These are phyloP conservation scores for Triglochin maritima DNA, from an alignment of 106 monocot species.

Conservation along the genomic window DNA sequence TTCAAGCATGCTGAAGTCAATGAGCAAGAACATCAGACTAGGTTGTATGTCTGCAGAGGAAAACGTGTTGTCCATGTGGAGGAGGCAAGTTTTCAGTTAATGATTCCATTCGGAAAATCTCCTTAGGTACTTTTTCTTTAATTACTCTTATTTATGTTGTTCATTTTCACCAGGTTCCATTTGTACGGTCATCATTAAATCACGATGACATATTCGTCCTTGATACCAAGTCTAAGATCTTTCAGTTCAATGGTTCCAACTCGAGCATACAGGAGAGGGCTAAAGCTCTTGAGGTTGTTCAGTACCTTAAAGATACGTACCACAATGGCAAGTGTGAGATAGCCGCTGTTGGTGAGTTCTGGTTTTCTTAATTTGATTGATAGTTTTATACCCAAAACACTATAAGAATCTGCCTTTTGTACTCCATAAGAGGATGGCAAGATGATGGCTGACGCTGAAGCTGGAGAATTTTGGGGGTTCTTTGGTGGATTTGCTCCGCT, in stretches of 20 bases:
- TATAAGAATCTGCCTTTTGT: not conserved
- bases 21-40: conserved; percentile 24
- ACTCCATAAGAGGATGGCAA: conserved; percentile 60
- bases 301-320: conserved; percentile 48
- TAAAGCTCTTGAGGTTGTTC: conserved; percentile 59
- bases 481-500: conserved; percentile 99
- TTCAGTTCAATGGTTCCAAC: conserved; percentile 56
- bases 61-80: conserved; percentile 45
- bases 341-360: conserved; percentile 34
- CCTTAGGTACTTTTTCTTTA: not conserved
- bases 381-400: not conserved
- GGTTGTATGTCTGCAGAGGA: conserved; percentile 47
- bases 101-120: not conserved
- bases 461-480: conserved; percentile 87
- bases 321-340: conserved; percentile 55
- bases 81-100: conserved; percentile 25
- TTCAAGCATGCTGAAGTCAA: conserved; percentile 40
- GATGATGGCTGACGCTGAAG: conserved; percentile 88
- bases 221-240: conserved; percentile 48
- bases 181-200: conserved; percentile 38
- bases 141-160: not conserved
- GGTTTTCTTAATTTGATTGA: conserved; percentile 1
- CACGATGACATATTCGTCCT: conserved; percentile 54
- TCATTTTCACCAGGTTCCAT: conserved; percentile 31
- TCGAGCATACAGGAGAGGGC: conserved; percentile 54